Conservation (phyloP, 2,329 filamentous ascomycete species). For the Verticillium nonalfalfae region DNA sequence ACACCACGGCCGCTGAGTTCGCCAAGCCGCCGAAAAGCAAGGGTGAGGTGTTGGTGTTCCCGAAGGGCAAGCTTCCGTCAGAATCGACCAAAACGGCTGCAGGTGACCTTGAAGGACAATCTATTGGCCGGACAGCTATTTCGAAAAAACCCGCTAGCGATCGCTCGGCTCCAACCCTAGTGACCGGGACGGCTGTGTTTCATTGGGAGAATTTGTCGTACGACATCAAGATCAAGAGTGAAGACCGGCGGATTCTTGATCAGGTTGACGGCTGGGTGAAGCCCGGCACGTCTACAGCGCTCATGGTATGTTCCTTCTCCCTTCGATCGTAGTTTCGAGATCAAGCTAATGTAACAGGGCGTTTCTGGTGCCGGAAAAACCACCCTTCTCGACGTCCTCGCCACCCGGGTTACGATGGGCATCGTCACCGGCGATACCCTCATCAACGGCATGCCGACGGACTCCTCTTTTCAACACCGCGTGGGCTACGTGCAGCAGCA, state of each 20-base stretch:
- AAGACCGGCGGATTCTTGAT: constrained; percentile 59
- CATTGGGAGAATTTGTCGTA: constrained; percentile 65
- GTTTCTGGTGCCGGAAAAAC: constrained; percentile 71
- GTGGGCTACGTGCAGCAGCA: constrained; percentile 68
- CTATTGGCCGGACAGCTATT: constrained; percentile 18
- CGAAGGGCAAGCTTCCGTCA: constrained; percentile 48
- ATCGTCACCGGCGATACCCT: constrained; percentile 66
- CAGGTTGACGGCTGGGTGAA: constrained; percentile 73
- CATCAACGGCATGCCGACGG: constrained; percentile 58
- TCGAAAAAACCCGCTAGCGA: constrained; percentile 9
- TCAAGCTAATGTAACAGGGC: constrained; percentile 26
- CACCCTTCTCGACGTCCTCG: constrained; percentile 67
- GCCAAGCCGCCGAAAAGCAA: constrained; percentile 35
- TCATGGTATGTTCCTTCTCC: constrained; percentile 47
- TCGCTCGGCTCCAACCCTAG: constrained; percentile 2
- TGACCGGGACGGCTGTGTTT: constrained; percentile 54
- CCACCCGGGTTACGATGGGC: constrained; percentile 67
- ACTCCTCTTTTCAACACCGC: constrained; percentile 62
- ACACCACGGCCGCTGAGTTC: constrained; percentile 46
- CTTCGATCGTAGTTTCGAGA: too few species aligned
- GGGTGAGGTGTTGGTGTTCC: constrained; percentile 50
- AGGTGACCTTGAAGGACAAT: constrained; percentile 26
- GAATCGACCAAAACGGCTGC: constrained; percentile 43
- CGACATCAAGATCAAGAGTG: constrained; percentile 55
- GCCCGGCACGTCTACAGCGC: constrained; percentile 66